Percentiles rank a stretch among this genome's conserved stretches.
These are phyloP conservation scores for Harrya chromipes DNA, from an alignment of 768 basidiomycete genomes.

Conservation along the genomic window DNA sequence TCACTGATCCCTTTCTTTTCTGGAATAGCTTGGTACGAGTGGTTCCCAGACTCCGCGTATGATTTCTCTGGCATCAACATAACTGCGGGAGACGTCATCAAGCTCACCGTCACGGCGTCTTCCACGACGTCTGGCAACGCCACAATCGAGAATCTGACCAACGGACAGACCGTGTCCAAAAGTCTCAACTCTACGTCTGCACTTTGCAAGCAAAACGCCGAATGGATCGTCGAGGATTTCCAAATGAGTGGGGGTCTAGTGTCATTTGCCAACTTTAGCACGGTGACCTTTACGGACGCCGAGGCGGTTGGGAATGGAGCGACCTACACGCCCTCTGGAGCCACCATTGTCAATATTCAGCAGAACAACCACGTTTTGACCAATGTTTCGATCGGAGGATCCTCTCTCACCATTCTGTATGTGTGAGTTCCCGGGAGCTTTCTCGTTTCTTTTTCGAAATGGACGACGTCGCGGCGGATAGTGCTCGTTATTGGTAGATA, in stretches of 20 bases:
- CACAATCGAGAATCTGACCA: background rate
- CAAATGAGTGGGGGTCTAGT: background rate
- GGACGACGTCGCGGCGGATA: too few species aligned
- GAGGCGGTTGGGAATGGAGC: background rate
- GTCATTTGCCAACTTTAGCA: background rate
- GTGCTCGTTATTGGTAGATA: too few species aligned
- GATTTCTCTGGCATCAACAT: background rate
- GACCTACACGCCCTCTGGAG: background rate
- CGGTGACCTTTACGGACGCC: background rate
- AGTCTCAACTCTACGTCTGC: background rate
- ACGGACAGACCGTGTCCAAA: background rate
- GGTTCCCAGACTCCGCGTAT: background rate
- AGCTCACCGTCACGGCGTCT: background rate
- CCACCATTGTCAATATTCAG: too few species aligned
- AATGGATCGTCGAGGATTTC: background rate
- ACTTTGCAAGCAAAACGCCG: background rate
- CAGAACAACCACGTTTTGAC: too few species aligned
- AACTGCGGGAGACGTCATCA: background rate
- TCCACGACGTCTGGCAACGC: background rate
- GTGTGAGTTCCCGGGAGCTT: too few species aligned
- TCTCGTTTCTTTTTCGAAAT: too few species aligned
- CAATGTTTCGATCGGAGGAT: too few species aligned
- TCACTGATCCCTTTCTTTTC: too few species aligned
- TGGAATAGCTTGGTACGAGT: too few species aligned
- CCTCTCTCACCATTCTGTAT: too few species aligned